Evolutionary conservation across 2,329 filamentous ascomycete genomes (phyloP), one percentile per base, ranked within the genome.

Genomic region (Coccinonectria pachysandricola): DNA sequence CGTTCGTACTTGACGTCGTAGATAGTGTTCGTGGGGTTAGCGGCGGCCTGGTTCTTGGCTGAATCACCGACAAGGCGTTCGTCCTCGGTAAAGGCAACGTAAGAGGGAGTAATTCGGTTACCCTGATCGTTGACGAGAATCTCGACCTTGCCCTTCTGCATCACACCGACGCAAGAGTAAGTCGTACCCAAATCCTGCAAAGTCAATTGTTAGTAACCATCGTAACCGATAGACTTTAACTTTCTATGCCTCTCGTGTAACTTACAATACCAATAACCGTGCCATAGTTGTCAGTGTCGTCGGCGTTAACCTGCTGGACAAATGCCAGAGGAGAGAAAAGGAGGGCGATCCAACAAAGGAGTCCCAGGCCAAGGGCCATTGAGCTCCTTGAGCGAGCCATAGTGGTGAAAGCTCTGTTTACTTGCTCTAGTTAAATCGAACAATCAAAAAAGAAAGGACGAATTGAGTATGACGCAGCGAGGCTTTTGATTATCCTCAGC

Each of bases 21-120:
- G 54, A 88, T 71, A 27, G 82, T 88, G 52, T 78, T 74, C 45
- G 52, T 62, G 23, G 82, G 83, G 70, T 88, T 88, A 30, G 75
- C 61, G 38, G 82, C 78, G 53, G 82, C 86, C 70, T 93, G 86
- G 67, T 93, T 92, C 79, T 94, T 94, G 51, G 86, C 86, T 51
- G 91, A 85, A 61, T 98, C 91, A 71, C 91, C 91, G 46, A 98
- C 86, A 44, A 98, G 71, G 55, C 91, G 79, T 65, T 96, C 91
- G 40, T 95, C 86, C 50, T 96, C 87, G 60, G 86, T 96, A 62
- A 93, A 94, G 52, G 85, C 86, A 55, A 94, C 86, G 62, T 91
- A 94, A 40, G 85, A 93, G 30, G 86, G 86, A 48, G 86, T 93
- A 47, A 93, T 93, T 68, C 85, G 82, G 75, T 93, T 86, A 70